Evolutionary conservation across 257 asterid species (phyloP).

Genomic region (Verbascum thapsus): DNA sequence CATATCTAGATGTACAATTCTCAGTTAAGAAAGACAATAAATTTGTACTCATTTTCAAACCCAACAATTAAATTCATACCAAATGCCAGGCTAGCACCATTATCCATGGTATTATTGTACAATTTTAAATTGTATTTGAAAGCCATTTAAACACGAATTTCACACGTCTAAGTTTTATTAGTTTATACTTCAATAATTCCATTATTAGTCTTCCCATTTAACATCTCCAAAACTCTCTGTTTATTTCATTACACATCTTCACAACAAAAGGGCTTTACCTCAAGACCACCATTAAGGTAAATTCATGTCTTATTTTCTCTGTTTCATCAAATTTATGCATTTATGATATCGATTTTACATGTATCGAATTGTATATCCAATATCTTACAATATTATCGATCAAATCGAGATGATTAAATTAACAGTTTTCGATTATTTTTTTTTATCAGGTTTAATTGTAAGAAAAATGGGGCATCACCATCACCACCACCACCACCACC

Average conservation of each 20-base stretch:
- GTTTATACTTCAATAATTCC: background rate
- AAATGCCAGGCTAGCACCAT: too few relatives aligned
- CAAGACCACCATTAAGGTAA: constrained; percentile 9
- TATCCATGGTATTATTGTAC: too few relatives aligned
- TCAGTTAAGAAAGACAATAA: too few relatives aligned
- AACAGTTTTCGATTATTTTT: background rate
- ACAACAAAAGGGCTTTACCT: constrained; percentile 14
- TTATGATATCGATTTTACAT: background rate
- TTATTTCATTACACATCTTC: constrained; percentile 12
- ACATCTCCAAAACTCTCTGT: background rate
- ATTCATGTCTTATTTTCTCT: background rate
- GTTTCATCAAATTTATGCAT: background rate
- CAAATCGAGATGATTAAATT: background rate
- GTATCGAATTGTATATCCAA: background rate
- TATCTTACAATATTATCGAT: too few relatives aligned
- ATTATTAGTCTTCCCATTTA: background rate
- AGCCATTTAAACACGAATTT: constrained; percentile 11
- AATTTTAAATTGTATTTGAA: too few relatives aligned
- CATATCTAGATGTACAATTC: too few relatives aligned
- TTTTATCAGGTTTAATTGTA: background rate
- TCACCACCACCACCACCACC: constrained; percentile 20
- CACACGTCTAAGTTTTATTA: constrained; percentile 3
- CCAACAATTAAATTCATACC: too few relatives aligned
- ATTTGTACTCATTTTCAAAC: too few relatives aligned
- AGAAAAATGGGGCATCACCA: constrained; percentile 36